Percentiles rank a stretch among this genome's conserved stretches.
phyloP scores from a whole-genome alignment of 805 yeast species.

The Candida sanyiensis region DNA sequence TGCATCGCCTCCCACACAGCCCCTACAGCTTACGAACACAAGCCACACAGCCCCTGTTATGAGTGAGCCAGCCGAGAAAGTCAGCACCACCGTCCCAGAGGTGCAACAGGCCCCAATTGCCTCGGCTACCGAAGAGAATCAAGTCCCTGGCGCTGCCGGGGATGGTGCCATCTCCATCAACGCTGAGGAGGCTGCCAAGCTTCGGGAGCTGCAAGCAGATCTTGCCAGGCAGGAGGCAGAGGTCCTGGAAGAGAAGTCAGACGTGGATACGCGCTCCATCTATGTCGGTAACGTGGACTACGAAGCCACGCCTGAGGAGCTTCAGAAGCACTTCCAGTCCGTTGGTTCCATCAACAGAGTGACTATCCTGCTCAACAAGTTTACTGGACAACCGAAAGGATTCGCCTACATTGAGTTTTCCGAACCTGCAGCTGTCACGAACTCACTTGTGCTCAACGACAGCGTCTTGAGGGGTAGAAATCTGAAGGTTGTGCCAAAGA shows the following conservation, averaged over 20 bases:
- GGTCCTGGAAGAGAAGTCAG: constrained; percentile 46
- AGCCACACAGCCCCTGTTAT: no score
- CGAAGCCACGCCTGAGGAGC: constrained; percentile 69
- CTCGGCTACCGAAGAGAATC: neutral
- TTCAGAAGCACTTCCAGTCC: constrained; percentile 64
- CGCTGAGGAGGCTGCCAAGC: constrained; percentile 53
- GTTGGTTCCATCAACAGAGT: constrained; percentile 76
- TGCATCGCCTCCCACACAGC: neutral
- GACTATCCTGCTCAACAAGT: constrained; percentile 66
- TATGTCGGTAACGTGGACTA: constrained; percentile 86
- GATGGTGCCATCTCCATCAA: constrained; percentile 7
- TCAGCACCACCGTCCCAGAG: constrained; percentile 3
- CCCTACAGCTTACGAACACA: no score
- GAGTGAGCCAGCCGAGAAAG: constrained; percentile 12
- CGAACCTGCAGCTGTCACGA: constrained; percentile 55
- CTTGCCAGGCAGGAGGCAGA: constrained; percentile 37
- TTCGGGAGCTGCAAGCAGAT: constrained; percentile 53
- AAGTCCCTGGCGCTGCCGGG: constrained; percentile 1
- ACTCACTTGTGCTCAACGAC: constrained; percentile 64
- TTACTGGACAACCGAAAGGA: constrained; percentile 80
- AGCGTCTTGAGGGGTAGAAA: constrained; percentile 61
- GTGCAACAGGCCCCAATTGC: constrained; percentile 2
- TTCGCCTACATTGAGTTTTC: constrained; percentile 82
- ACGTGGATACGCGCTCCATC: constrained; percentile 69
- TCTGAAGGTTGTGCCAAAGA: constrained; percentile 67